These are phyloP conservation scores for Teratosphaeria nubilosa DNA, from an alignment of 2,329 filamentous ascomycete species.

Conservation along the genomic window DNA sequence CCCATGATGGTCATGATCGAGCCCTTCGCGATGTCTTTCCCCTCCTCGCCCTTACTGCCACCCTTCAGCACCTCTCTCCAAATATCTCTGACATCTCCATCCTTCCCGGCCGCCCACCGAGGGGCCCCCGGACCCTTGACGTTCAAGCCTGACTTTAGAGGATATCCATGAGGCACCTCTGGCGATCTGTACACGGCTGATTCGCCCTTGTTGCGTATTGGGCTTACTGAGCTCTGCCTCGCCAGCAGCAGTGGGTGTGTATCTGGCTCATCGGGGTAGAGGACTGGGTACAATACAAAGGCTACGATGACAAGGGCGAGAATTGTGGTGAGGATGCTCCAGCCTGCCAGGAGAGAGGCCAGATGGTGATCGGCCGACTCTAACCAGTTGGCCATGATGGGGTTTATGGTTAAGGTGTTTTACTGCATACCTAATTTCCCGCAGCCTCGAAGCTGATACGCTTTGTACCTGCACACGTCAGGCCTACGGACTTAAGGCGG, in stretches of 20 bases:
- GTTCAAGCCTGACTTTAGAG: slow-evolving; percentile 65
- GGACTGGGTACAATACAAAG: slow-evolving; percentile 60
- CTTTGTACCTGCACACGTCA: neutral
- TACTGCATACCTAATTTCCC: neutral
- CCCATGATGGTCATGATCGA: slow-evolving; percentile 72
- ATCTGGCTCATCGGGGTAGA: slow-evolving; percentile 70
- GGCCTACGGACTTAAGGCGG: neutral
- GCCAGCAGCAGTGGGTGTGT: slow-evolving; percentile 84
- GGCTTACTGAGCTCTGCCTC: slow-evolving; percentile 67
- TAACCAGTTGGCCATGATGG: slow-evolving; percentile 33
- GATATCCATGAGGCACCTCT: slow-evolving; percentile 75
- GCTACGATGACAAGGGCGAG: slow-evolving; percentile 57
- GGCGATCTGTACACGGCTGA: slow-evolving; percentile 79
- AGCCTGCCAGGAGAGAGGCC: slow-evolving; percentile 61
- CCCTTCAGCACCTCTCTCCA: slow-evolving; percentile 57
- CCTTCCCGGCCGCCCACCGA: slow-evolving; percentile 71
- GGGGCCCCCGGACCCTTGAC: slow-evolving; percentile 71
- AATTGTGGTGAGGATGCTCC: slow-evolving; percentile 70
- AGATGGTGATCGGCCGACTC: slow-evolving; percentile 63
- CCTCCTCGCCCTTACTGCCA: slow-evolving; percentile 50
- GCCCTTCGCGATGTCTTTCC: slow-evolving; percentile 50
- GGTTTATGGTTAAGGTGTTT: no score
- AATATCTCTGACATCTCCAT: slow-evolving; percentile 84
- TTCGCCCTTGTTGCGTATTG: slow-evolving; percentile 73
- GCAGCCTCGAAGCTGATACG: no score